Evolutionary conservation across 2,329 filamentous ascomycete species (phyloP), one percentile per base, ranked within the genome.

Genomic region (Chaetomium strumarium): DNA sequence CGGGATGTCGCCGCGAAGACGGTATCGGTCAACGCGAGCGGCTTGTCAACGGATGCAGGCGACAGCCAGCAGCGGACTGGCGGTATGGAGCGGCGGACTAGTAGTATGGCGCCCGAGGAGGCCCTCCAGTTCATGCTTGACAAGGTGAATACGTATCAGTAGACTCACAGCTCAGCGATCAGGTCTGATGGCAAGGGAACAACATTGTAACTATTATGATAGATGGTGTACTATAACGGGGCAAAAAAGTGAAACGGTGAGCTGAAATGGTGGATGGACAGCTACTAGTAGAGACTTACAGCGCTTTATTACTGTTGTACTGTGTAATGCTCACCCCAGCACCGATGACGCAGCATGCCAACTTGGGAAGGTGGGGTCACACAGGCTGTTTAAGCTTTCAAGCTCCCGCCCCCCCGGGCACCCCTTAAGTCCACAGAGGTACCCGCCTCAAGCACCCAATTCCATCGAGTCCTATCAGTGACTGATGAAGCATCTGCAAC

Each of bases 1-100:
- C 76, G 76, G 51, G 83, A 91, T 60, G 68, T 87, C 2, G 69
- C 73, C n/a, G 74, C 73, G 13, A 73, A 75, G 37, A 77, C 74
- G n/a, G 72, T 90, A 31, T 78, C 64, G 29, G 75, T 74, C 31
- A 73, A 78, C 50, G 62, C 73, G 30, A 63, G 65, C 1, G 66
- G 67, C 16, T 61, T 73, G 13, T 60, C 65, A 4, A 24, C 24
- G 24, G 58, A 63, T 30, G 46, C 51, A n/a, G 50, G 60, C 6
- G 54, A 67, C 17, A 66, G 66, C 37, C 70, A 69, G 46, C 65
- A 70, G 58, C 64, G 60, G 44, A 19, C 38, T 16, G 46, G 49
- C 24, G 31, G 5, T 19, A 37, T 55, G 4, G 57, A 55, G 48
- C 30, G 33, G 19, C 49, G 48, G 43, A 55, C 53, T 49, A n/a